These are phyloP conservation scores for Fibroporia radiculosa DNA, from an alignment of 768 basidiomycete genomes.

Conservation along the genomic window DNA sequence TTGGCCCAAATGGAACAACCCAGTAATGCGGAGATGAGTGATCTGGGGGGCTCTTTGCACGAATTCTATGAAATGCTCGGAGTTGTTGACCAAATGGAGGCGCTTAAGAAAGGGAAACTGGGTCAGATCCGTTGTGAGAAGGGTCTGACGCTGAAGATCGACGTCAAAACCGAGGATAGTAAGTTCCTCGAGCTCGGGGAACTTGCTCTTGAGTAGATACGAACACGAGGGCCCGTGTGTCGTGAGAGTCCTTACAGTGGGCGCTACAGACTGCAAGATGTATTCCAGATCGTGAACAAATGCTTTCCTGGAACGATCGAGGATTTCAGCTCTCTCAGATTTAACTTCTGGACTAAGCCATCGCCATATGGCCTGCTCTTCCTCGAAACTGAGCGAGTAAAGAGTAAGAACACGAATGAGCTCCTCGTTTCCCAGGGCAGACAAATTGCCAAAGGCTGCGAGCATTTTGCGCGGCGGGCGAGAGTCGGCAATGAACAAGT, in stretches of 20 bases:
- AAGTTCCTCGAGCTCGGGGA: constrained; percentile 10
- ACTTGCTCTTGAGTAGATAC: not conserved
- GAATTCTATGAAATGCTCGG: not conserved
- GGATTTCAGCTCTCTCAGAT: not conserved
- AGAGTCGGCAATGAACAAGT: constrained; percentile 10
- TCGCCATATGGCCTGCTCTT: not conserved
- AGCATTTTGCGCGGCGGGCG: not conserved
- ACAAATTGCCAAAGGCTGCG: not conserved
- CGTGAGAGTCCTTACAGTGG: constrained; percentile 8
- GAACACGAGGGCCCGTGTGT: not conserved
- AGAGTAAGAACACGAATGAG: not conserved
- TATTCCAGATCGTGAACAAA: not conserved
- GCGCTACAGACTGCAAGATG: constrained; percentile 1
- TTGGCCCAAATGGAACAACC: not conserved
- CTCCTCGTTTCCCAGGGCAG: not conserved
- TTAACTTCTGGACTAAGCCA: not conserved
- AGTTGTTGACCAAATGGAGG: not conserved
- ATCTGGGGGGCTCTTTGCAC: not conserved
- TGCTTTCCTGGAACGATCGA: not conserved
- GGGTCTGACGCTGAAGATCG: constrained; percentile 1
- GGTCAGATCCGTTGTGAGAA: not conserved
- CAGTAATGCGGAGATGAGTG: constrained; percentile 3
- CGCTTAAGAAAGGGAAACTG: not conserved
- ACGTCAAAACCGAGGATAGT: no score
- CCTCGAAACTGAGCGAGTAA: not conserved